These are phyloP conservation scores for Aspergillus conjunctus DNA, from an alignment of 495 filamentous ascomycete genomes.

Conservation along the genomic window DNA sequence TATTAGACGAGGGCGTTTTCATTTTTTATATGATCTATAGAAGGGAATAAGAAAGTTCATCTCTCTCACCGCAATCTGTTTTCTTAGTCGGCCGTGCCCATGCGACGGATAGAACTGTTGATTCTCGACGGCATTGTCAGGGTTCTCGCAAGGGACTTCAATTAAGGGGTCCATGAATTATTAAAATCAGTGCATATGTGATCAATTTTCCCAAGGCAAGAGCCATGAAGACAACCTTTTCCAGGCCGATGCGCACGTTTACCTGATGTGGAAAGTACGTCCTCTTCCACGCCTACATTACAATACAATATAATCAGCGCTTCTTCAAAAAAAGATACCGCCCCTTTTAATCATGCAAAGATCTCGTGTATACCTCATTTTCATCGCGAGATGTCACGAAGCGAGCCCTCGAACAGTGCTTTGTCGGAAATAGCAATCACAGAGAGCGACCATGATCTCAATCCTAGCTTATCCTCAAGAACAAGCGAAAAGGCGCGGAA, in stretches of 20 bases:
- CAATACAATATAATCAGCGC: neutral
- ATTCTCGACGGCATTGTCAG: no score
- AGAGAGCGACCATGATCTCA: neutral
- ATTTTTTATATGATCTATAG: slow-evolving; percentile 1
- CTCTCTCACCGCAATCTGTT: neutral
- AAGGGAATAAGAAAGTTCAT: neutral
- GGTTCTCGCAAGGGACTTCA: no score
- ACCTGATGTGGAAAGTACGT: neutral
- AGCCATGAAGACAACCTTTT: no score
- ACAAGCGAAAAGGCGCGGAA: slow-evolving; percentile 3
- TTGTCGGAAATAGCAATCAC: neutral
- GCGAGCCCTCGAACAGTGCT: neutral
- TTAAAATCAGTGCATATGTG: no score
- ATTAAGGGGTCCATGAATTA: no score
- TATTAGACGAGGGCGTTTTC: neutral
- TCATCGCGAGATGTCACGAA: slow-evolving; percentile 9
- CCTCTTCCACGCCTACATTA: neutral
- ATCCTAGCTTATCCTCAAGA: slow-evolving; percentile 6
- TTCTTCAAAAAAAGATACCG: neutral
- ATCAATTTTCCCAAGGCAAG: no score
- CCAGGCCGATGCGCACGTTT: neutral
- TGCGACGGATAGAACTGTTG: neutral
- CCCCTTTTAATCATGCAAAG: neutral
- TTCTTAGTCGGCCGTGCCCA: neutral
- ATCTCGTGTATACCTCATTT: neutral